These are phyloP conservation scores for Hyphodiscus hymeniophilus DNA, from an alignment of 495 filamentous ascomycete species.

Conservation along the genomic window DNA sequence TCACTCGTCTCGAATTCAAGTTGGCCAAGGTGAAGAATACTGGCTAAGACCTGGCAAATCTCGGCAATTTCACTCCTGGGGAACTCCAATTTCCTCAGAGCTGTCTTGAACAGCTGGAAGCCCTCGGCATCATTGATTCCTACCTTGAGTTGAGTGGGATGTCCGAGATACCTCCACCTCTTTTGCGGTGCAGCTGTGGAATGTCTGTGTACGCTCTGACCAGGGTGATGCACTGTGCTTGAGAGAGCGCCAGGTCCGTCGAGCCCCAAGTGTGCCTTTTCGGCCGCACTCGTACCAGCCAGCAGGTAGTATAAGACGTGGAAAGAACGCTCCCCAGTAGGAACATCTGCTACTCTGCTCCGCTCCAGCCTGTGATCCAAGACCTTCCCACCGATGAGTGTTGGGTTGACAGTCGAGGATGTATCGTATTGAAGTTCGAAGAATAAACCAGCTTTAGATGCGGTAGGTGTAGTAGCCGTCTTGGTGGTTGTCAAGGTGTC, in stretches of 20 bases:
- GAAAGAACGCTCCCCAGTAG: conserved; percentile 93
- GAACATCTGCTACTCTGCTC: conserved; percentile 81
- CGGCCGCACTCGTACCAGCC: conserved; percentile 81
- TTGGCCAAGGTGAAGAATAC: conserved; percentile 91
- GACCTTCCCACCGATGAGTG: conserved; percentile 86
- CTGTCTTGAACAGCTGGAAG: conserved; percentile 96
- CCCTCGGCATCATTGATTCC: conserved; percentile 93
- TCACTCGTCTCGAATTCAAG: conserved; percentile 80
- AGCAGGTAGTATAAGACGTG: conserved; percentile 93
- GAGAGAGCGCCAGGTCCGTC: conserved; percentile 39
- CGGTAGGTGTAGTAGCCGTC: conserved; percentile 86
- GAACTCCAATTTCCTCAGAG: conserved; percentile 87
- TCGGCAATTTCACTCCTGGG: conserved; percentile 89
- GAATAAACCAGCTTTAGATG: conserved; percentile 91
- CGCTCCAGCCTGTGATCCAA: conserved; percentile 89
- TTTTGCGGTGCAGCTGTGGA: conserved; percentile 50
- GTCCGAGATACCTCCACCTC: conserved; percentile 91
- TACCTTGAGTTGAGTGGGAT: conserved; percentile 92
- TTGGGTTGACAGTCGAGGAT: conserved; percentile 66
- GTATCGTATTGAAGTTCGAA: conserved; percentile 95
- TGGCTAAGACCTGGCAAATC: conserved; percentile 87
- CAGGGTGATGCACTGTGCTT: conserved; percentile 21
- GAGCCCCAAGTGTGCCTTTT: conserved; percentile 83
- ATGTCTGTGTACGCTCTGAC: conserved; percentile 27
- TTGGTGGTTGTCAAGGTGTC: conserved; percentile 97